Evolutionary conservation across 108 stramenopile genomes (phyloP), one percentile per base, ranked within the genome.

Genomic region (Phaeodactylum tricornutum): DNA sequence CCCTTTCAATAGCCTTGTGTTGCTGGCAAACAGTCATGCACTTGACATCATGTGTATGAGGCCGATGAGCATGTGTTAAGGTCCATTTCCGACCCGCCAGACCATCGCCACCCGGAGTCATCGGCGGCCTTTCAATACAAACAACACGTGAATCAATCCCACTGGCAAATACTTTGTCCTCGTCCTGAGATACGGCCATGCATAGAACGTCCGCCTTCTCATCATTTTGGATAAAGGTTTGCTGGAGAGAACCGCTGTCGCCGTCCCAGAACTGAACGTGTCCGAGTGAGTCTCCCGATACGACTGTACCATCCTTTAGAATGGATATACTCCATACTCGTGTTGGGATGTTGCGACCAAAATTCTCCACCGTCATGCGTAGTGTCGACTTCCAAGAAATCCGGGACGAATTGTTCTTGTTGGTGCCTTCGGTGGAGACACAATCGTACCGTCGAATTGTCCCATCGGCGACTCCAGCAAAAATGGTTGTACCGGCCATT

Each of bases 191-290:
- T 7, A 80, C 76, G 29, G 75, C 88, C 29, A 97, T 51, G 12
- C 72, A 69, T 2, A 95, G 67, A 20, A 97, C 86, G 71, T 96
- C 94, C 12, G 89, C 80, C 29, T 70, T 69, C 12, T 36, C 54
- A 44, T 84, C 76, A 36, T 93, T 88, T 33, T 92, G 89, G 29
- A 66, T 51, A 38, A 97, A 76, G 4, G 75, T 72, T 49, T 91
- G 80, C 12, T 63, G 46, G 55, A 92, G 63, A 8, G 94, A 92
- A 14, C 96, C 88, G 7, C 71, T 73, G 36, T 58, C 26, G 11
- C 84, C 84, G 43, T 97, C 93, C 92, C 91, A 97, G 24, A 95
- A 62, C 42, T 94, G 92, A 5, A 97, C 71, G 35, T 91, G 68
- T 14, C 94, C 96, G 21, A 84, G 52, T 1, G 92, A 93, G 54